Evolutionary conservation across 768 basidiomycete genomes (phyloP).

Genomic region (Hydnum rufescens): DNA sequence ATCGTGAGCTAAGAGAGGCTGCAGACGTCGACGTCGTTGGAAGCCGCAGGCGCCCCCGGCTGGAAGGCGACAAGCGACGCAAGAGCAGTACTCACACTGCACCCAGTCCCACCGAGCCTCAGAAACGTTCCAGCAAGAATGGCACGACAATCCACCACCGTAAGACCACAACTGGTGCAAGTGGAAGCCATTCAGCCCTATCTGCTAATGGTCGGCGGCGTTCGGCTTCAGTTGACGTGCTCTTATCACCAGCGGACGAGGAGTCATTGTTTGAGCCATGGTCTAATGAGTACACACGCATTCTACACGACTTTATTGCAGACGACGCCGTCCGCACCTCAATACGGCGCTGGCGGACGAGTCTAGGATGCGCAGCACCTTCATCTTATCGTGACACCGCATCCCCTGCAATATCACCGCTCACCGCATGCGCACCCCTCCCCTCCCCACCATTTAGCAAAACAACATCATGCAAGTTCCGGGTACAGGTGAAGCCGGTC

Average conservation of each 20-base stretch:
- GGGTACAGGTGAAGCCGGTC: background rate
- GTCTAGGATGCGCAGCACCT: background rate
- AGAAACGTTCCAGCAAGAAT: background rate
- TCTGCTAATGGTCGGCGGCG: background rate
- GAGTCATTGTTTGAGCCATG: conserved; percentile 1
- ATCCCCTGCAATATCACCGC: background rate
- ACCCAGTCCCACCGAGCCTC: background rate
- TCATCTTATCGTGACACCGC: background rate
- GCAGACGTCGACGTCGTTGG: background rate
- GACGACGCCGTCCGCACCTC: background rate
- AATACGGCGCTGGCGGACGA: background rate
- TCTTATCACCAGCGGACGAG: background rate
- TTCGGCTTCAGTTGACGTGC: background rate
- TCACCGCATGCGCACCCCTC: background rate
- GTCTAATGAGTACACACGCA: background rate
- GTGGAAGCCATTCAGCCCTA: background rate
- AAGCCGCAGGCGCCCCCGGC: background rate
- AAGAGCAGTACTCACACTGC: background rate
- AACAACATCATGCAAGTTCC: background rate
- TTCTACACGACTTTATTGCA: background rate
- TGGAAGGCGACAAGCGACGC: background rate
- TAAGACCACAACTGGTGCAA: background rate
- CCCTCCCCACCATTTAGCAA: background rate
- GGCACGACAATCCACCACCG: background rate
- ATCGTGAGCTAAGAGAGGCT: background rate